Base-by-base conservation (phyloP, 495 filamentous ascomycete genomes). In the Amniculicola lignicola region DNA sequence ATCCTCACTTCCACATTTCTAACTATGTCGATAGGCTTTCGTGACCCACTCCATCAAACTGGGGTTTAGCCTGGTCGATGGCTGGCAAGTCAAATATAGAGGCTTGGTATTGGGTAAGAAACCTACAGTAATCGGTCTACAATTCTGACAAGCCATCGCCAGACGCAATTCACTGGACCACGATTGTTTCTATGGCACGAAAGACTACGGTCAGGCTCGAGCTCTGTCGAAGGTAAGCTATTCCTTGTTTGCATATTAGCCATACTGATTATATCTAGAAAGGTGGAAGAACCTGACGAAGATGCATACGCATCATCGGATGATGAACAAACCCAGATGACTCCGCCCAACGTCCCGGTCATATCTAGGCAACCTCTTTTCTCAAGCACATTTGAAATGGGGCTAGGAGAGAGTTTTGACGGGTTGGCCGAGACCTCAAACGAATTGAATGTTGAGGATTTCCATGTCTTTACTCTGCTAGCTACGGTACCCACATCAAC, bases 41-140 rank as follows among this genome's bases (percentile, higher is more conserved):
- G 38, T 29, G 14, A 39, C 50, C 15, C 42, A 44, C 23, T 53
- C 44, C 23, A 18, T 43, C 11, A 16, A 22, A 3, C 23, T 53
- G 23, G 50, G 50, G 6, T 53, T 53, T 25, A 43, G 23, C 22
- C 50, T 53, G 2, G 50, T 43, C 4, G 50, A 53, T 33, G 50
- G 50, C 18, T 53, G 50, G 50, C 23, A 53, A 21, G 38, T 53
- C 15, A 53, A 53, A 19, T 53, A 53, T 31, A 11, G 18, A 29
- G 38, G 35, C 12, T 27, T 43, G 14, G 38, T 42, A 33, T 27
- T 51, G 6, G 40, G 40, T 44, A 24, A 7, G 40, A 14, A 15
- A 9, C 40, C 7, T 7, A n/a, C 7, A 7, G 7, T n/a, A n/a
- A 33, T 33, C 29, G 29, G 7, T 33, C 7, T 7, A n/a, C 7